phyloP scores from a whole-genome alignment of 2,329 filamentous ascomycete genomes.

The Colletotrichum sp. region DNA sequence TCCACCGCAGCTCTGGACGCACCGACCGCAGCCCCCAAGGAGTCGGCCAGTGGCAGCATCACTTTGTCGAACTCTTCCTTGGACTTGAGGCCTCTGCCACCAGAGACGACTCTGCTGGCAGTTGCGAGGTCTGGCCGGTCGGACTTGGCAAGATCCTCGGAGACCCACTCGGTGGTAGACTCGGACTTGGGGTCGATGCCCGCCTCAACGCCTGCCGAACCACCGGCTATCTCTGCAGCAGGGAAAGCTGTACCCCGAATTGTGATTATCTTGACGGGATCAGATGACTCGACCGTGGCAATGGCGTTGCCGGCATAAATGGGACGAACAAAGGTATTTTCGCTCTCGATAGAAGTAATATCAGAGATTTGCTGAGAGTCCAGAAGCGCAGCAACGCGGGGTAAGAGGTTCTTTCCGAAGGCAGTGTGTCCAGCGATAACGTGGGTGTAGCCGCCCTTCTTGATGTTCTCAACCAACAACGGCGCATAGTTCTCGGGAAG shows the following conservation, averaged over 20 bases:
- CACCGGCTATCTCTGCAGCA: conserved; percentile 71
- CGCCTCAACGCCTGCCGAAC: conserved; percentile 78
- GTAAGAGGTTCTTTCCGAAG: conserved; percentile 95
- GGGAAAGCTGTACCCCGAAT: conserved; percentile 93
- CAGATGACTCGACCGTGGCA: conserved; percentile 89
- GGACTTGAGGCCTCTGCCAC: conserved; percentile 93
- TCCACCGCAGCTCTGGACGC: conserved; percentile 95
- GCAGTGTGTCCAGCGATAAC: conserved; percentile 90
- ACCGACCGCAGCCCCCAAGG: conserved; percentile 92
- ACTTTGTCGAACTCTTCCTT: conserved; percentile 96
- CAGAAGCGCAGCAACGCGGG: conserved; percentile 87
- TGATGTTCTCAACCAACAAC: conserved; percentile 93
- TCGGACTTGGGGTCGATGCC: conserved; percentile 84
- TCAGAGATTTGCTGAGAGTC: conserved; percentile 95
- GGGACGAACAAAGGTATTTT: conserved; percentile 93
- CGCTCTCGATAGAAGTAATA: conserved; percentile 83
- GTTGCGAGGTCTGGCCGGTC: conserved; percentile 93
- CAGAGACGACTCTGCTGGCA: conserved; percentile 89
- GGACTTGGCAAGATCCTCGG: conserved; percentile 89
- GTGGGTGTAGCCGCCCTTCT: conserved; percentile 93
- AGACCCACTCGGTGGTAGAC: conserved; percentile 83
- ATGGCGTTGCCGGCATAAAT: conserved; percentile 99
- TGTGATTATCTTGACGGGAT: conserved; percentile 86
- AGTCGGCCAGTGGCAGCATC: conserved; percentile 91
- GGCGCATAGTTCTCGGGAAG: conserved; percentile 95